Conservation (phyloP, 2,329 filamentous ascomycete genomes). For the Xylaria sp. region DNA sequence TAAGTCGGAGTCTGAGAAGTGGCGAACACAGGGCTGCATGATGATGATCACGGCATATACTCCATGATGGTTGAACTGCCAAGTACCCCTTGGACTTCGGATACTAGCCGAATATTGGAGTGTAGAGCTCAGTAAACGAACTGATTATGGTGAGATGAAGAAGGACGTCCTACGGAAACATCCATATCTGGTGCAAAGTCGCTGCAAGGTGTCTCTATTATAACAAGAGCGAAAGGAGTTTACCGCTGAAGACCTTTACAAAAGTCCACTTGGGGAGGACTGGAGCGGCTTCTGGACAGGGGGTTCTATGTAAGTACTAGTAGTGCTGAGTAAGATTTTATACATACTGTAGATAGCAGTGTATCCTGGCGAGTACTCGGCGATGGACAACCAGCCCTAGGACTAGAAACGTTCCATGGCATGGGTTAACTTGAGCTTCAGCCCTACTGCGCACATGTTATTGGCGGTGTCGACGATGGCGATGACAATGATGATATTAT, state of each 20-base stretch:
- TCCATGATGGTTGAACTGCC: conserved; percentile 23
- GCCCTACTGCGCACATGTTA: not conserved
- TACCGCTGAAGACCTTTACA: not conserved
- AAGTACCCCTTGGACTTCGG: conserved; percentile 11
- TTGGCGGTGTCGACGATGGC: not conserved
- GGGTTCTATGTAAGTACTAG: not conserved
- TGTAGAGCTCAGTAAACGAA: not conserved
- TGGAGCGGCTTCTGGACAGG: not conserved
- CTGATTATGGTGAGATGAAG: conserved; percentile 5
- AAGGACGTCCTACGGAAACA: conserved; percentile 8
- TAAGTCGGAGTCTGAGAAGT: conserved; percentile 10
- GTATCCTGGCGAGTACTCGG: not conserved
- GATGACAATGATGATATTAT: conserved; percentile 4
- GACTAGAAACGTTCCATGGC: not conserved
- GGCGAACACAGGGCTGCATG: conserved; percentile 33
- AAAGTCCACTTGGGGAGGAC: not conserved
- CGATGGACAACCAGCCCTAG: not conserved
- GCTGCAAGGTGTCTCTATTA: not conserved
- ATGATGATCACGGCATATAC: conserved; percentile 28
- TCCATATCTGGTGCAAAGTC: not conserved
- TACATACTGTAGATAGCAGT: not conserved
- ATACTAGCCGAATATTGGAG: conserved; percentile 9
- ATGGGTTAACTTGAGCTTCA: not conserved
- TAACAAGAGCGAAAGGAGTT: not conserved
- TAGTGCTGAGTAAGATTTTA: conserved; percentile 17